Conservation (phyloP, 179 eudicot species). For the Silene noctiflora region DNA sequence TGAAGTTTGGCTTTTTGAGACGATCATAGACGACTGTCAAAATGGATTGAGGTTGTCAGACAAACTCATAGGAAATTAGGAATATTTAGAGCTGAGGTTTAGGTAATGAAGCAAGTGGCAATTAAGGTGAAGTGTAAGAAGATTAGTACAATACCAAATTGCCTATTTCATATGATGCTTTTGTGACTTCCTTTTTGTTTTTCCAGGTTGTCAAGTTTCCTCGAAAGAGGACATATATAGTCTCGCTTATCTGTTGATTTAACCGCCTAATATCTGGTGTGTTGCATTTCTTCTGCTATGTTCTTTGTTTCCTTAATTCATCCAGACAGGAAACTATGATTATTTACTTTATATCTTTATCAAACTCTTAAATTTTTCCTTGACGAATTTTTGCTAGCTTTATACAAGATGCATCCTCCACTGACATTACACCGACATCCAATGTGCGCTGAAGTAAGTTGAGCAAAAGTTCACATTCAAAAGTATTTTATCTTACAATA, state of each 20-base stretch:
- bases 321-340: background rate
- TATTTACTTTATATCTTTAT: background rate
- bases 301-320: background rate
- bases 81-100: background rate
- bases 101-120: background rate
- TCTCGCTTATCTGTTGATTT: background rate
- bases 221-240: background rate
- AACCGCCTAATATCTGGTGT: background rate
- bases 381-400: constrained; percentile 10
- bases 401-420: constrained; percentile 60
- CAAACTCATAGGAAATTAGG: no score
- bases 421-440: constrained; percentile 67
- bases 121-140: background rate
- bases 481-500: background rate
- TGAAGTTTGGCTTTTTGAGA: no score
- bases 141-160: background rate
- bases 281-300: background rate
- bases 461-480: background rate
- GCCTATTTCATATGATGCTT: background rate
- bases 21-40: no score
- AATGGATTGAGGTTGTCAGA: no score
- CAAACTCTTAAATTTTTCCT: background rate
- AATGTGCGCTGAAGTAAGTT: constrained; percentile 72
- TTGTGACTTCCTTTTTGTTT: background rate
- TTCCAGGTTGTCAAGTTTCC: background rate